These are phyloP conservation scores for Stephanocyclus meneghinianus DNA, from an alignment of 352 stramenopile genomes.

Conservation along the genomic window DNA sequence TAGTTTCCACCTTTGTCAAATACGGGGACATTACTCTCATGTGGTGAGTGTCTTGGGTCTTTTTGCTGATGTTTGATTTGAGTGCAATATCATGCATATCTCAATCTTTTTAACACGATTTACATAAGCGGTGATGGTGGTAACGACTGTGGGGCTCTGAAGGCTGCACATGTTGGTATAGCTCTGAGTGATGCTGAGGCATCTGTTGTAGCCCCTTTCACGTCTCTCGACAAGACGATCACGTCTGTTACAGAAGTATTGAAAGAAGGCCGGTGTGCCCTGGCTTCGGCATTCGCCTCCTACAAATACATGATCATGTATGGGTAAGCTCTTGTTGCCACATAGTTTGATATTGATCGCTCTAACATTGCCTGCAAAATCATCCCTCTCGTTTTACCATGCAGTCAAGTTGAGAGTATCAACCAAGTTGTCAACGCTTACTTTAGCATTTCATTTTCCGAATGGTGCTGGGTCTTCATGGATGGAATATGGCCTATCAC, in stretches of 20 bases:
- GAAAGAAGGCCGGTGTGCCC: slow-evolving; percentile 85
- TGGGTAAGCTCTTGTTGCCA: slow-evolving; percentile 39
- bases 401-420: slow-evolving; percentile 74
- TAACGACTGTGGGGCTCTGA: slow-evolving; percentile 90
- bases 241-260: slow-evolving; percentile 86
- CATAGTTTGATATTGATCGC: not conserved
- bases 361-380: not conserved
- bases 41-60: slow-evolving; percentile 12
- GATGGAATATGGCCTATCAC: slow-evolving; percentile 82
- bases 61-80: not conserved
- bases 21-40: slow-evolving; percentile 60
- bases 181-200: slow-evolving; percentile 88
- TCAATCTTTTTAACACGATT: not conserved
- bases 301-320: slow-evolving; percentile 90
- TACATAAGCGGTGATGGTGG: slow-evolving; percentile 62
- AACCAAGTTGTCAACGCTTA: slow-evolving; percentile 84
- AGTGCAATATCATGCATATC: not conserved
- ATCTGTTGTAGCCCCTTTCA: slow-evolving; percentile 88
- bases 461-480: slow-evolving; percentile 80
- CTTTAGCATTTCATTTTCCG: slow-evolving; percentile 81
- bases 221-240: slow-evolving; percentile 84
- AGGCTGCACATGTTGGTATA: slow-evolving; percentile 88
- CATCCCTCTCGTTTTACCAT: not conserved
- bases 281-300: slow-evolving; percentile 85
- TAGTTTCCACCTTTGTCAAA: slow-evolving; percentile 64